Evolutionary conservation across 2,329 filamentous ascomycete species (phyloP), one percentile per base, ranked within the genome.

Genomic region (Metarhizium sp.): DNA sequence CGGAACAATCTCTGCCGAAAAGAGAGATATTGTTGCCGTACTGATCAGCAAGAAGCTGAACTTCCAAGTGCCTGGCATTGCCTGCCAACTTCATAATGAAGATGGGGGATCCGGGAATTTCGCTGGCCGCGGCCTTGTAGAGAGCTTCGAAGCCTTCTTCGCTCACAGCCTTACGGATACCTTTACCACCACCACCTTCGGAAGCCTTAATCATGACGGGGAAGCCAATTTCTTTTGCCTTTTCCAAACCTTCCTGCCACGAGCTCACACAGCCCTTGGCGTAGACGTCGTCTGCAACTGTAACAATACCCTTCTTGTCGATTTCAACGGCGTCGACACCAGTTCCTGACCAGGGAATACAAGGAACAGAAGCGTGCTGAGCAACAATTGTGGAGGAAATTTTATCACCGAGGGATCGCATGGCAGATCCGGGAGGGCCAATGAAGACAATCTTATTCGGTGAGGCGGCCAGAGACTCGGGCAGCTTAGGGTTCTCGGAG

Each of bases 131-230:
- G 49, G 92, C 94, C 73, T 95, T 94, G 81, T 97, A 99, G 49
- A 97, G 79, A 63, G 80, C 78, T 68, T 87, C 80, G 66, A 99
- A 99, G 60, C 88, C 85, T 46, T 92, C 87, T 70, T 96, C 92
- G 59, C 79, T 79, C 59, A 90, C 79, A 62, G 94, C 94, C 77
- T 97, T 96, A 70, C 95, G 90, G 69, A 99, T 99, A 81, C 94
- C 94, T 79, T 99, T 99, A 70, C 94, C 94, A 76, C 94, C 94
- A 77, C 94, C 94, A 76, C 94, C 94, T 78, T 99, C 94, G 2
- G 94, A 97, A n/a, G 94, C 94, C 80, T 99, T 99, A 72, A 99
- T 90, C 94, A 99, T 99, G 78, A 99, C 88, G 16, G 94, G 94
- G 78, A 99, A 99, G 62, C 94, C 94, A 71, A 99, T 99, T 67